Base-by-base conservation (phyloP, 345 rosid genomes). In the Diplotaxis tenuifolia region DNA sequence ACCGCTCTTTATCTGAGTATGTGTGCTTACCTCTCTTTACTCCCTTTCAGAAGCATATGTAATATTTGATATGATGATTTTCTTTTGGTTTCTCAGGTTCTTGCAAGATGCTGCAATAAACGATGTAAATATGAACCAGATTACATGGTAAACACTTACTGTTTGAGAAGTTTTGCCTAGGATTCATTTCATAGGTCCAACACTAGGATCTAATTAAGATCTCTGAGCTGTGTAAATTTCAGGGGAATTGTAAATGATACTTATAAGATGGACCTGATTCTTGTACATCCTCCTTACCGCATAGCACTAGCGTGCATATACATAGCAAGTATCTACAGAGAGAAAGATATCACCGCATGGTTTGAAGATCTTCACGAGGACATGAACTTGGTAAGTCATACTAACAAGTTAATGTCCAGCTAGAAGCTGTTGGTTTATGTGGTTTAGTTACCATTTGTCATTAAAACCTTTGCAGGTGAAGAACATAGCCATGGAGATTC, bases 161-260 rank as follows among this genome's bases (percentile, higher is more conserved):
- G 3, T 14, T 31, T 65, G 12, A 21, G 15, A 63, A 16, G 18
- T 55, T 19, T 73, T 56, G 52, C 20, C 1, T 23, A 52, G 0
- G 52, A 22, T 6, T 29, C 59, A 34, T 52, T 71, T 62, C 28
- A n/a, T 62, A 53, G 47, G 2, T 58, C 47, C 47, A 60, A 47
- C 50, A 8, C 22, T 42, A 72, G 0, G 20, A 19, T 68, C 4
- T 42, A 23, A 23, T 9, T 34, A 58, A 49, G 34, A 52, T 16
- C 38, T 47, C 23, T 29, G 29, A 58, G 5, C 42, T 57, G 6
- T 56, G 20, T 68, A 20, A 22, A 10, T 2, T 50, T 68, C 68
- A 91, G 98, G 98, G 98, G 97, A 66, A 84, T 91, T 47, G 85
- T 88, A 50, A 93, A 93, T 38, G 98, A 93, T 78, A 93, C 98